Conservation (phyloP, 306 rosid species). For the Dalbergia cultrata region DNA sequence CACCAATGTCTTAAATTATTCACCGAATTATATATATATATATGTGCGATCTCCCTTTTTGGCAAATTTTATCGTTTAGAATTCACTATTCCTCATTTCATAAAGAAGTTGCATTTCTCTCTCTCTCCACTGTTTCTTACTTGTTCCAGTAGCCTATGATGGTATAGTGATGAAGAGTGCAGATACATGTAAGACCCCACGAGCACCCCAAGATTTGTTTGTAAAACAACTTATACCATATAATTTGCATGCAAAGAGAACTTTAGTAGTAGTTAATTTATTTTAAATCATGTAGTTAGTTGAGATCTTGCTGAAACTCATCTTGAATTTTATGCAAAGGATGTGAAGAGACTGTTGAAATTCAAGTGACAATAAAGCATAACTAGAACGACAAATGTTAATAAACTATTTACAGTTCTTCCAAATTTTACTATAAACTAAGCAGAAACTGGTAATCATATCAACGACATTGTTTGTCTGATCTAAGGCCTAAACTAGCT, state of each 20-base stretch:
- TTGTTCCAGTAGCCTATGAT: constrained; percentile 15
- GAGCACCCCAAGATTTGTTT: constrained; percentile 14
- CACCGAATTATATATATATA: neutral
- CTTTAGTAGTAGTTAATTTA: neutral
- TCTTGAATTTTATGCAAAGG: constrained; percentile 31
- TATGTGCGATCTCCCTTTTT: constrained; percentile 7
- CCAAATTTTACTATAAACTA: constrained; percentile 26
- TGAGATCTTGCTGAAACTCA: constrained; percentile 30
- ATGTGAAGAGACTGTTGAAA: constrained; percentile 23
- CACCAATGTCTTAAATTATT: constrained; percentile 31
- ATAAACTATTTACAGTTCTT: constrained; percentile 41
- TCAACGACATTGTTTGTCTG: constrained; percentile 50
- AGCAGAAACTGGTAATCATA: constrained; percentile 51
- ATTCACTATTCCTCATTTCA: constrained; percentile 28
- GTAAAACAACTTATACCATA: constrained; percentile 9
- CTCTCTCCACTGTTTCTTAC: neutral
- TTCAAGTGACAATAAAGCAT: constrained; percentile 26
- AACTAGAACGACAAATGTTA: constrained; percentile 22
- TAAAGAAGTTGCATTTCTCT: constrained; percentile 10
- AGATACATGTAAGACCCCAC: constrained; percentile 1
- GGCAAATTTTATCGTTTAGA: constrained; percentile 24
- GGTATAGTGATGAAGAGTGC: constrained; percentile 23
- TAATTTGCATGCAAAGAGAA: constrained; percentile 27
- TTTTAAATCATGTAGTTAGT: neutral
- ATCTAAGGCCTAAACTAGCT: constrained; percentile 51